Evolutionary conservation across 2,329 filamentous ascomycete species (phyloP).

Genomic region (Septoria linicola): DNA sequence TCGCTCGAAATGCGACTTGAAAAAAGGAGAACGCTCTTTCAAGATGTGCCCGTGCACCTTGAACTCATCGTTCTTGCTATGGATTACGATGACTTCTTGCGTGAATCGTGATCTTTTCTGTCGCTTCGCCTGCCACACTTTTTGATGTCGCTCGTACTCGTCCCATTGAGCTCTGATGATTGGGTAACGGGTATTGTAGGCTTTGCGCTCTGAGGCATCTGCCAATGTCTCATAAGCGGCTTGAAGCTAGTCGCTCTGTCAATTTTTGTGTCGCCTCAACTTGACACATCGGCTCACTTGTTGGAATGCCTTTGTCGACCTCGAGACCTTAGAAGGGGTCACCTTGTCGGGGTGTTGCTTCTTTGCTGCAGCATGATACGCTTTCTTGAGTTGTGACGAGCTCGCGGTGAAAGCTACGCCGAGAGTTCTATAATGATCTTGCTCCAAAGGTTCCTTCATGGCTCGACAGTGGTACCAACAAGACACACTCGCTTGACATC

Average conservation of each 20-base stretch:
- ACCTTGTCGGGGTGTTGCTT: constrained; percentile 10
- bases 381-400: constrained; percentile 1
- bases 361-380: constrained; percentile 9
- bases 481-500: too few species aligned
- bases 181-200: constrained; percentile 4
- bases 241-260: neutral
- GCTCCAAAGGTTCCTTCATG: constrained; percentile 10
- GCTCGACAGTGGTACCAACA: neutral
- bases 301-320: constrained; percentile 4
- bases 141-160: constrained; percentile 7
- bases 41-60: constrained; percentile 6
- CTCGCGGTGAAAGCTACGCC: constrained; percentile 2
- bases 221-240: constrained; percentile 6
- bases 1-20: neutral
- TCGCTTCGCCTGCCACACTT: neutral
- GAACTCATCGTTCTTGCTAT: constrained; percentile 8
- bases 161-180: constrained; percentile 12
- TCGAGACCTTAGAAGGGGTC: neutral
- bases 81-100: neutral
- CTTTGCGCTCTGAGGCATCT: neutral
- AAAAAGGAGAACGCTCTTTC: constrained; percentile 3
- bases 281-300: neutral
- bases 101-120: constrained; percentile 3
- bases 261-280: neutral
- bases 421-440: constrained; percentile 14